Evolutionary conservation across 2,329 filamentous ascomycete species (phyloP).

Genomic region (Beauveria caledonica): DNA sequence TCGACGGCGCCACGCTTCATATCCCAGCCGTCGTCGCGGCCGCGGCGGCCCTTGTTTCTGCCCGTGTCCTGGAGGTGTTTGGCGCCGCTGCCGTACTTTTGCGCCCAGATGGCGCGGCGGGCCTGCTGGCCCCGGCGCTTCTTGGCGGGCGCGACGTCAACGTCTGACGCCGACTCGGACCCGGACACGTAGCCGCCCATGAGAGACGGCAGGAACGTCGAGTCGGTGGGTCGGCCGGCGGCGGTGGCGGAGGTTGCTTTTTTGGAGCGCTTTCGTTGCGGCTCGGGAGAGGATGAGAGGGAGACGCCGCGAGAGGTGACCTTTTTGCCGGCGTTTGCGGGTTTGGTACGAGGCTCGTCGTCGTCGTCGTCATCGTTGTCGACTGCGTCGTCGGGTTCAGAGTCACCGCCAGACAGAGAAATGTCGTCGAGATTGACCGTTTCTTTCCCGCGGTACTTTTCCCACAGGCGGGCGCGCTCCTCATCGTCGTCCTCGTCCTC

Average conservation of each 20-base stretch:
- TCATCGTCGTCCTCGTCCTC: conserved; percentile 32
- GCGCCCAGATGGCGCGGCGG: conserved; percentile 71
- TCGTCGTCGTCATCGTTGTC: conserved; percentile 20
- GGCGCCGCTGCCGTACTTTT: conserved; percentile 66
- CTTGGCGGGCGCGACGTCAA: conserved; percentile 52
- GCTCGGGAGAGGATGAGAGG: conserved; percentile 23
- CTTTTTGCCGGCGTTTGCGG: neutral
- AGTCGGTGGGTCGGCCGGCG: conserved; percentile 26
- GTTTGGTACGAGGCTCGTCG: conserved; percentile 16
- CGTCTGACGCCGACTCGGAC: conserved; percentile 60
- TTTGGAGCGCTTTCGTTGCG: conserved; percentile 15
- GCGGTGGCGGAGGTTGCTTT: conserved; percentile 13
- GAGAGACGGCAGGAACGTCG: conserved; percentile 65
- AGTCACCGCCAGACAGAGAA: conserved; percentile 27
- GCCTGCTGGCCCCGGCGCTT: conserved; percentile 75
- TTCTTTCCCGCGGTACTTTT: conserved; percentile 25
- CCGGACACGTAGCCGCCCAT: conserved; percentile 76
- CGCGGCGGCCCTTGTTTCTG: conserved; percentile 18
- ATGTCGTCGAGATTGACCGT: conserved; percentile 32
- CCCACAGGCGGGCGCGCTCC: conserved; percentile 25
- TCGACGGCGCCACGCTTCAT: conserved; percentile 46
- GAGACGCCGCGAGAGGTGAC: conserved; percentile 12
- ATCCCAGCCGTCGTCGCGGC: conserved; percentile 49
- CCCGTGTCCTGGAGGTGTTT: conserved; percentile 49
- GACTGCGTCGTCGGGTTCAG: conserved; percentile 16